Evolutionary conservation across 345 rosid species (phyloP).

Genomic region (Iberis pinnata): DNA sequence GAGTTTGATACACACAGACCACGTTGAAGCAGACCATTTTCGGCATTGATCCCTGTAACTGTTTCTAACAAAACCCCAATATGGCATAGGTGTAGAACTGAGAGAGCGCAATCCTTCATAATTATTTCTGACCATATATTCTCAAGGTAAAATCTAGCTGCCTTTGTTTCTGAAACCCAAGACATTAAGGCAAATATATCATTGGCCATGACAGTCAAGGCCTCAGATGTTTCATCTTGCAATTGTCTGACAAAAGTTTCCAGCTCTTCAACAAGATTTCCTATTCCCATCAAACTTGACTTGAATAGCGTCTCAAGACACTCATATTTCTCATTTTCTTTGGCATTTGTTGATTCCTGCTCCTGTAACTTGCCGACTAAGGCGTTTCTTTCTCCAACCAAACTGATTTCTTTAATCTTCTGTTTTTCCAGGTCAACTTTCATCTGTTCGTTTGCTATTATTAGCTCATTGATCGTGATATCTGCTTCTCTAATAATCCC

Average conservation of each 20-base stretch:
- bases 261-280: slow-evolving; percentile 48
- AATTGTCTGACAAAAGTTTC: slow-evolving; percentile 44
- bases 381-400: slow-evolving; percentile 49
- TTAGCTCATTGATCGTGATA: slow-evolving; percentile 63
- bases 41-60: slow-evolving; percentile 69
- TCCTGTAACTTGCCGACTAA: slow-evolving; percentile 45
- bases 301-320: slow-evolving; percentile 54
- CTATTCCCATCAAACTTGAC: slow-evolving; percentile 47
- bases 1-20: slow-evolving; percentile 65
- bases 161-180: slow-evolving; percentile 46
- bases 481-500: slow-evolving; percentile 79
- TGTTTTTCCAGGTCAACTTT: slow-evolving; percentile 54
- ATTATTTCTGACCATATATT: slow-evolving; percentile 92
- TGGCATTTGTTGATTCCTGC: slow-evolving; percentile 45
- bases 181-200: slow-evolving; percentile 48
- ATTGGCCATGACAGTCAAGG: slow-evolving; percentile 34
- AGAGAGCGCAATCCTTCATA: slow-evolving; percentile 79
- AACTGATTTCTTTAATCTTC: slow-evolving; percentile 37
- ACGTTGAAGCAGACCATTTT: slow-evolving; percentile 80
- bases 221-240: slow-evolving; percentile 40
- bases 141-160: slow-evolving; percentile 62
- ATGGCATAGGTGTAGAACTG: slow-evolving; percentile 84
- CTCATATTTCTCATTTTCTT: slow-evolving; percentile 49
- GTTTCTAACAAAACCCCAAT: slow-evolving; percentile 83
- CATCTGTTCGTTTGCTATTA: slow-evolving; percentile 68